A percentile compares a stretch with the other conserved stretches of the same genome.
These are phyloP conservation scores for Eurotiales sp. DNA, from an alignment of 2,329 filamentous ascomycete species.

Conservation along the genomic window DNA sequence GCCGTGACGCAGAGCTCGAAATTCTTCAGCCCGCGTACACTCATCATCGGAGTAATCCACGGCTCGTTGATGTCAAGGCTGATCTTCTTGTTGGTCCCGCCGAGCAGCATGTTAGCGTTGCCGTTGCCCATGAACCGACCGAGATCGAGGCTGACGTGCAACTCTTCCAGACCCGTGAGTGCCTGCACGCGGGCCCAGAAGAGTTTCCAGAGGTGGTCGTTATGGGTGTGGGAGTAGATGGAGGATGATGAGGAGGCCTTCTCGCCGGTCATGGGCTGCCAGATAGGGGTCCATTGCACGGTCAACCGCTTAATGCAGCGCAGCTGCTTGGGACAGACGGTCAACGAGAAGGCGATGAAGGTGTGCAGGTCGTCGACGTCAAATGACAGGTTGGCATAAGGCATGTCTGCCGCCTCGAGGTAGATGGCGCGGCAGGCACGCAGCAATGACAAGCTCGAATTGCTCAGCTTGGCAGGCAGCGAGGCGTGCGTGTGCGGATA, in stretches of 20 bases:
- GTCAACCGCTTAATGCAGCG: slow-evolving; percentile 22
- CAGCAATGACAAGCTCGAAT: slow-evolving; percentile 24
- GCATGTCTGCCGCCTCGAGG: slow-evolving; percentile 27
- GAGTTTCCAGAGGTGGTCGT: slow-evolving; percentile 29
- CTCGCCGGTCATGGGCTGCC: slow-evolving; percentile 30
- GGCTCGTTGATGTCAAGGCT: slow-evolving; percentile 23
- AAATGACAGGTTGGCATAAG: slow-evolving; percentile 29
- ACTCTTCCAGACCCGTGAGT: slow-evolving; percentile 18
- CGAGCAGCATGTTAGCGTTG: slow-evolving; percentile 17
- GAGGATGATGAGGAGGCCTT: slow-evolving; percentile 28
- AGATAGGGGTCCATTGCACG: slow-evolving; percentile 33
- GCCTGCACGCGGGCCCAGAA: slow-evolving; percentile 28
- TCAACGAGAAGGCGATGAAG: slow-evolving; percentile 30
- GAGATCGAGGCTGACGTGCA: slow-evolving; percentile 28
- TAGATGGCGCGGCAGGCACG: slow-evolving; percentile 33
- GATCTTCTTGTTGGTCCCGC: slow-evolving; percentile 21
- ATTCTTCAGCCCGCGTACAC: slow-evolving; percentile 24
- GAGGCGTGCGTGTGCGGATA: slow-evolving; percentile 32
- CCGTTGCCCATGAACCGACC: slow-evolving; percentile 26
- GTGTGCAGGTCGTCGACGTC: slow-evolving; percentile 36
- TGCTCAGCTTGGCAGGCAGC: slow-evolving; percentile 24
- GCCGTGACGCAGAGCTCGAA: slow-evolving; percentile 35
- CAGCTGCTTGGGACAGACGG: slow-evolving; percentile 20
- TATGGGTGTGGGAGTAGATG: slow-evolving; percentile 35
- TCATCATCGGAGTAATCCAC: slow-evolving; percentile 29